Conservation (phyloP, 108 stramenopile species). For the Chaetoceros muelleri region DNA sequence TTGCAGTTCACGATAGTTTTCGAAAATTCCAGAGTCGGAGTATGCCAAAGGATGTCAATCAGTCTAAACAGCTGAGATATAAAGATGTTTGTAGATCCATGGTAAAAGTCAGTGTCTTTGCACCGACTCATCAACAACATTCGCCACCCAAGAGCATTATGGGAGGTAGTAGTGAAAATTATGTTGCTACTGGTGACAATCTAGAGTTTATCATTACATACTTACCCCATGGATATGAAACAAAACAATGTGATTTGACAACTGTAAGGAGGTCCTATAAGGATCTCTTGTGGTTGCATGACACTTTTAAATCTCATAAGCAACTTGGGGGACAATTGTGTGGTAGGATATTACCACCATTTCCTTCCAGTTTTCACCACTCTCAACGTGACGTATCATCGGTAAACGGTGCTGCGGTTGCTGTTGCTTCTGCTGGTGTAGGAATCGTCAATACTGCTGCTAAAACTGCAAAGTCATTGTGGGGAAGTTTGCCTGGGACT, state of each 20-base stretch:
- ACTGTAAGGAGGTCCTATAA: constrained; percentile 67
- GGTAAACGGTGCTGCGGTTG: constrained; percentile 9
- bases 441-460: constrained; percentile 3
- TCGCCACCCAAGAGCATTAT: background rate
- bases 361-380: constrained; percentile 29
- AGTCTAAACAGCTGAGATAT: no score
- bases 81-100: background rate
- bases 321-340: constrained; percentile 70
- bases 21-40: constrained; percentile 12
- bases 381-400: background rate
- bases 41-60: background rate
- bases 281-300: constrained; percentile 77
- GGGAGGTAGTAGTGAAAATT: background rate
- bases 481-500: background rate
- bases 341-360: constrained; percentile 74
- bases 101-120: constrained; percentile 29
- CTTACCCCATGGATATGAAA: background rate
- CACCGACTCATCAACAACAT: constrained; percentile 10
- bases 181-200: background rate
- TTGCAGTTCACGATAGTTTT: constrained; percentile 40
- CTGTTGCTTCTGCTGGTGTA: constrained; percentile 13
- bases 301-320: constrained; percentile 60
- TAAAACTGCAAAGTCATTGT: constrained; percentile 15
- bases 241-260: constrained; percentile 8
- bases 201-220: constrained; percentile 44